These are phyloP conservation scores for Coniochaeta prunicola DNA, from an alignment of 2,329 filamentous ascomycete species.

Conservation along the genomic window DNA sequence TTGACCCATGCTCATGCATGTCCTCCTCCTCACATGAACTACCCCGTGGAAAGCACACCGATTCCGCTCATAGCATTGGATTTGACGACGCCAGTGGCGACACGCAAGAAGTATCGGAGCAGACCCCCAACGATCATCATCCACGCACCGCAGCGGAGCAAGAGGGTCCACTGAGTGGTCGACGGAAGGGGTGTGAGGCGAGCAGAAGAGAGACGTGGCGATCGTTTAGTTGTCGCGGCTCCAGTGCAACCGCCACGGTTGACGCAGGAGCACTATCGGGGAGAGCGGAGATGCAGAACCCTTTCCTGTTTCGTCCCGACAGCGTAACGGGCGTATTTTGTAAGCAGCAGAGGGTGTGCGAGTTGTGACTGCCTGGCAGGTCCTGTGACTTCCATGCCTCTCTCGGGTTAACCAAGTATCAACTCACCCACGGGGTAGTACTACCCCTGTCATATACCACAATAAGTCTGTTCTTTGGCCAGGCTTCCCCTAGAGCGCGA, in stretches of 20 bases:
- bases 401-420: not conserved
- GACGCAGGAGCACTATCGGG: not conserved
- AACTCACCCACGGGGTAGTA: not conserved
- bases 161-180: not conserved
- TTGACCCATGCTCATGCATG: not conserved
- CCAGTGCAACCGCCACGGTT: not conserved
- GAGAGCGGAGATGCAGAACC: not conserved
- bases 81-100: not conserved
- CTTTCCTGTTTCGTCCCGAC: not conserved
- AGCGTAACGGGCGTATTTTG: not conserved
- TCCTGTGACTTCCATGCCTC: not conserved
- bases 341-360: not conserved
- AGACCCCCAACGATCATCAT: not conserved
- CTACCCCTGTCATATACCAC: not conserved
- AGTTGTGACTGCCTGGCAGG: not conserved
- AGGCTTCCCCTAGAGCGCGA: not conserved
- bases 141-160: not conserved
- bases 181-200: not conserved
- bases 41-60: not conserved
- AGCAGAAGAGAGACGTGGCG: slow-evolving; percentile 2
- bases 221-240: not conserved
- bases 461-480: not conserved
- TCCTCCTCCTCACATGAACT: slow-evolving; percentile 1
- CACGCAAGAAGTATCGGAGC: not conserved
- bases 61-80: not conserved